phyloP scores from a whole-genome alignment of 1,139 yeast genomes.

The Hemisphaericaspora xylofermentans region DNA sequence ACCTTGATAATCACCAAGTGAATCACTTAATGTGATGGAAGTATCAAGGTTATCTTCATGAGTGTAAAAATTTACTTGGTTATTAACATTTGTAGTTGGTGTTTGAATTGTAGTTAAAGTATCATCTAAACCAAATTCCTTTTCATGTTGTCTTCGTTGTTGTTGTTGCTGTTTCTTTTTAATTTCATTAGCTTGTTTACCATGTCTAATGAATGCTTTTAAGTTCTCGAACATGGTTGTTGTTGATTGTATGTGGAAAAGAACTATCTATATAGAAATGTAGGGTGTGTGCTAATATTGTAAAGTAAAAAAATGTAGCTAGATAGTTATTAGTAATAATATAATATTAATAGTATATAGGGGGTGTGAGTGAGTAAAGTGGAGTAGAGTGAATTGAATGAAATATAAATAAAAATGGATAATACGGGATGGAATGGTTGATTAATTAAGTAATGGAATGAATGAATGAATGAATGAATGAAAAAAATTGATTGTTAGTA shows the following conservation, averaged over 20 bases:
- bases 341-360: too few relatives aligned
- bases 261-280: background rate
- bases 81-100: background rate
- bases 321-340: background rate
- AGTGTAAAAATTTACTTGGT: too few relatives aligned
- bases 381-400: too few relatives aligned
- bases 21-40: conserved; percentile 1
- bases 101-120: background rate
- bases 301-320: background rate
- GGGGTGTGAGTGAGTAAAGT: too few relatives aligned
- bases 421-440: too few relatives aligned
- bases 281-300: background rate
- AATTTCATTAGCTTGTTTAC: conserved; percentile 64
- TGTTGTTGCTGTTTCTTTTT: conserved; percentile 19
- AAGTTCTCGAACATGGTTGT: conserved; percentile 53
- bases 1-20: background rate
- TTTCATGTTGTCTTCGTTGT: conserved; percentile 1
- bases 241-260: background rate
- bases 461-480: too few relatives aligned
- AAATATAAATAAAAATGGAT: too few relatives aligned
- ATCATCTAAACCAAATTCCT: background rate
- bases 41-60: background rate
- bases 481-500: too few relatives aligned
- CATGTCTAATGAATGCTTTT: conserved; percentile 81
- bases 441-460: too few relatives aligned